Conservation (phyloP, 192 early-diverging fungal genomes). For the Coemansia sp. region DNA sequence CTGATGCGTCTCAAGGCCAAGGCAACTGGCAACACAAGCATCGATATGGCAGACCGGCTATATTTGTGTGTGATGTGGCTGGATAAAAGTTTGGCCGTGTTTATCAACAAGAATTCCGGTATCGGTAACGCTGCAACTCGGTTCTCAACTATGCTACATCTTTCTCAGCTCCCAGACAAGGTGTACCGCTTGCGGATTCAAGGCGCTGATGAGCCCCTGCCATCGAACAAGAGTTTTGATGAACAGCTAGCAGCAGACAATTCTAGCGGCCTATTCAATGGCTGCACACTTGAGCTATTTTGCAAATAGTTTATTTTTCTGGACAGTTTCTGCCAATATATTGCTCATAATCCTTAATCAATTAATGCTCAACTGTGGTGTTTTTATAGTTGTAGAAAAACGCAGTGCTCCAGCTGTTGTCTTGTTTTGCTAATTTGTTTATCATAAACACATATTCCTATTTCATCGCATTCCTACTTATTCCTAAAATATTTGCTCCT, state of each 20-base stretch:
- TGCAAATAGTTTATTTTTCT: background rate
- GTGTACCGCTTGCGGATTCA: conserved; percentile 17
- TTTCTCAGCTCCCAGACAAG: conserved; percentile 22
- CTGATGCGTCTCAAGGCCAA: conserved; percentile 49
- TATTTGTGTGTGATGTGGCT: conserved; percentile 28
- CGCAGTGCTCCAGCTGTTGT: too few relatives aligned
- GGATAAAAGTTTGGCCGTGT: conserved; percentile 20
- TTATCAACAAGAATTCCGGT: conserved; percentile 25
- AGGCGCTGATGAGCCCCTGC: conserved; percentile 12
- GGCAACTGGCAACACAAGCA: conserved; percentile 38
- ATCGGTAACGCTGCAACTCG: conserved; percentile 34
- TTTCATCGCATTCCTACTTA: too few relatives aligned
- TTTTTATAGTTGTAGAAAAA: too few relatives aligned
- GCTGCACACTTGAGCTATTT: conserved; percentile 35
- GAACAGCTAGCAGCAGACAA: background rate
- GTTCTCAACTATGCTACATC: conserved; percentile 32
- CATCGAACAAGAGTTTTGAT: conserved; percentile 25
- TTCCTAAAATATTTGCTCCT: too few relatives aligned
- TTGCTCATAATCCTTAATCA: too few relatives aligned
- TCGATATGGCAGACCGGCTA: conserved; percentile 30
- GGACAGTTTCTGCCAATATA: too few relatives aligned
- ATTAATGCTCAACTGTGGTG: too few relatives aligned
- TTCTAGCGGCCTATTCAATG: conserved; percentile 20
- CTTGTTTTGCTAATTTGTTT: too few relatives aligned
- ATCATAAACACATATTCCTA: too few relatives aligned